Evolutionary conservation across 148 eudicot genomes (phyloP), one percentile per base, ranked within the genome.

Genomic region (Arbutus unedo): DNA sequence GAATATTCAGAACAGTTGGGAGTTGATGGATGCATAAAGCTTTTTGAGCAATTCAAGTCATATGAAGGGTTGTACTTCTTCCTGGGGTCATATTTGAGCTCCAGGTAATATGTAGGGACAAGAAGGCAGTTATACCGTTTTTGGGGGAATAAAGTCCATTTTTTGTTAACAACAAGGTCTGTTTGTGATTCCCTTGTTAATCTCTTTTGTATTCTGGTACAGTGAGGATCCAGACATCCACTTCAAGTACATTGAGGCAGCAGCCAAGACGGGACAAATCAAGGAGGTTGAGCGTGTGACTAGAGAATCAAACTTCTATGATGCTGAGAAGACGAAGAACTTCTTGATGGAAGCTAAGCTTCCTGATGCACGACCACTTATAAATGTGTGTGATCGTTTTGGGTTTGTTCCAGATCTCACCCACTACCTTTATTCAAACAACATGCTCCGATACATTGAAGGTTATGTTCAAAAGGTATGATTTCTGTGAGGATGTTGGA

Each of bases 271-370:
- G 5, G 98, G 98, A 66, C 98, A 96, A 89, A 94, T 96, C 49
- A 96, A 96, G 89, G 98, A 96, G 89, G 98, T 95, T 62, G 98
- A 95, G 74, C 98, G 98, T 81, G 98, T 95, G 60, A 93, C 98
- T 59, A 89, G 98, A 85, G 98, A 96, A 88, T 96, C 98, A 84
- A 91, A 93, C 81, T 96, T 94, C 85, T 96, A 91, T 85, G 94
- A 96, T 62, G 84, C 98, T 74, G 98, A 94, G 82, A 96, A 96
- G 86, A 94, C 98, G 2, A 95, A 95, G 85, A 95, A 95, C 86
- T 95, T 95, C 84, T 87, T 95, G 78, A 95, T 95, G 98, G 98
- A 95, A 81, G 98, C 98, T 54, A 95, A 95, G 85, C 98, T 95
- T 85, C 98, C 98, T 25, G 98, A 95, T 90, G 98, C 98, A 64